Base-by-base conservation (phyloP, 306 rosid species). In the Herpetospermum pedunculosum region DNA sequence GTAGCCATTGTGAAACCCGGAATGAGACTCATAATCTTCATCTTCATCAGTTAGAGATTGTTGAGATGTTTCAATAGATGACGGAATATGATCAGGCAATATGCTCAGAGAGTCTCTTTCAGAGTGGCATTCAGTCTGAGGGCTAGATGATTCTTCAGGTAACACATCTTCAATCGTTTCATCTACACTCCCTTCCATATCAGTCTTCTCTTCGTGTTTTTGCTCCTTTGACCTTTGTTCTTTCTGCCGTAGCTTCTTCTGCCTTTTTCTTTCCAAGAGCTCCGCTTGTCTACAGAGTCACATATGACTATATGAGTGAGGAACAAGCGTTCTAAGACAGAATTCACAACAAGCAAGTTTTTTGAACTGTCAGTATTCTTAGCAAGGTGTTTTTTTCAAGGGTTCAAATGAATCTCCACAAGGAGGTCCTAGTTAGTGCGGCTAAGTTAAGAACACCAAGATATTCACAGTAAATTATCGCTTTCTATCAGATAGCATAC, bases 191-290 rank as follows among this genome's bases (percentile, higher is more conserved):
- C 73, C 88, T 38, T 77, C 75, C 78, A 53, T 58, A 74, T 81
- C 86, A 28, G 35, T 77, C 74, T 75, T 81, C 29, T 83, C 92
- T 77, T 73, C 91, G 4, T 53, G 60, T 34, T 76, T 75, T 76
- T 77, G 88, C 70, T 84, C 96, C 79, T 81, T 88, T 26, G 83
- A 85, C 81, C 76, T 87, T 34, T 85, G 91, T 67, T 88, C 92
- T 83, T 88, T 92, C 70, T 87, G 96, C 79, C 96, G 84, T 44
- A 88, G 87, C 81, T 88, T 92, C 77, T 87, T 90, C 87, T 81
- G 91, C 74, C 90, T 88, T 78, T 82, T 90, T 85, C 82, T 86
- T 85, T 82, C 88, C 88, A 86, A 80, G 76, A 88, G 78, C 64
- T 84, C 92, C 72, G 86, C 85, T 83, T 90, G 89, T 77, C 98